A percentile compares a stretch with the other conserved stretches of the same genome.
Conservation (phyloP, 805 yeast species). For the Suhomyces vadensis region DNA sequence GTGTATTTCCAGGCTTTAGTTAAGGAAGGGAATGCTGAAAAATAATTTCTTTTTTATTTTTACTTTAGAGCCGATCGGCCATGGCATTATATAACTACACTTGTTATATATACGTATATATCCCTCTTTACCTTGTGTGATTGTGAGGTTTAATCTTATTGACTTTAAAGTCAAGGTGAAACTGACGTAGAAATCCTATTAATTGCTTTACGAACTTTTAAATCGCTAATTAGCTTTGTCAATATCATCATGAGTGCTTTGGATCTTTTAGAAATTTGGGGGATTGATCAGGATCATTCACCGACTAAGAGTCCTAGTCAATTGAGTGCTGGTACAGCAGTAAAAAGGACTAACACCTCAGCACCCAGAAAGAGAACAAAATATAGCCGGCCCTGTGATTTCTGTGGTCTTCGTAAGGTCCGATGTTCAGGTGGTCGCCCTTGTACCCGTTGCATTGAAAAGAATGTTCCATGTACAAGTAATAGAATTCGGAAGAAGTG, state of each 20-base stretch:
- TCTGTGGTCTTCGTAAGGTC: conserved; percentile 38
- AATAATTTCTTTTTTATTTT: neutral
- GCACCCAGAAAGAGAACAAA: conserved; percentile 15
- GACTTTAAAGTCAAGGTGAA: conserved; percentile 1
- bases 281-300: neutral
- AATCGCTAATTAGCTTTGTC: neutral
- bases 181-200: neutral
- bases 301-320: neutral
- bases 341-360: neutral
- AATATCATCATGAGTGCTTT: neutral
- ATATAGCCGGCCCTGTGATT: conserved; percentile 40
- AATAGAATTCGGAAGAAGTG: conserved; percentile 33
- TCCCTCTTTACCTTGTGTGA: neutral
- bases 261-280: neutral
- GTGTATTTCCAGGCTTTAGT: neutral
- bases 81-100: neutral
- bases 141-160: neutral
- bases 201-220: neutral
- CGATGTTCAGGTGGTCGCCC: conserved; percentile 32
- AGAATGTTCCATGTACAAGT: conserved; percentile 35
- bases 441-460: conserved; percentile 32
- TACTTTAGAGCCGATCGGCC: conserved; percentile 1
- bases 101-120: neutral
- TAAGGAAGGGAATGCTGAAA: neutral
- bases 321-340: neutral